A percentile compares a stretch with the other conserved stretches of the same genome.
Evolutionary conservation across 306 rosid genomes (phyloP).

Genomic region (Datisca glomerata): DNA sequence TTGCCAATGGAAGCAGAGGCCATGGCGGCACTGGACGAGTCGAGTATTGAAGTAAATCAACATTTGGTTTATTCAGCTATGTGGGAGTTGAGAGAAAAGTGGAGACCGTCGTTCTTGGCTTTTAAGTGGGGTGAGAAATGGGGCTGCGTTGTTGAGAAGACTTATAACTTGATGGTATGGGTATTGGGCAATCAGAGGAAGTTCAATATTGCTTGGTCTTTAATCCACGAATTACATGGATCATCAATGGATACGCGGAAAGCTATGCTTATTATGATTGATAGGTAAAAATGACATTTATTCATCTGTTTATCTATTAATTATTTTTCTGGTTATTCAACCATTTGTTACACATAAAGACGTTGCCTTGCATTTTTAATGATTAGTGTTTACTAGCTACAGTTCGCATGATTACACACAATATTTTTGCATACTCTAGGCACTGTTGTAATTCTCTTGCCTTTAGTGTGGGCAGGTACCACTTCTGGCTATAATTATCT

Average conservation of each 20-base stretch:
- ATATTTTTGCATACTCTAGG: too few species aligned
- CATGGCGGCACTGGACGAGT: slow-evolving; percentile 25
- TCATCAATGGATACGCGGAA: slow-evolving; percentile 41
- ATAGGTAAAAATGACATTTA: slow-evolving; percentile 33
- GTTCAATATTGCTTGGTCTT: slow-evolving; percentile 70
- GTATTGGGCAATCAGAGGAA: slow-evolving; percentile 58
- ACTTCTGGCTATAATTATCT: too few species aligned
- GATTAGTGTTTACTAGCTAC: neutral
- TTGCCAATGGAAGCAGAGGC: slow-evolving; percentile 45
- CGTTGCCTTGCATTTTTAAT: neutral
- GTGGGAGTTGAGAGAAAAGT: slow-evolving; percentile 62
- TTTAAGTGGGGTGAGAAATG: slow-evolving; percentile 52
- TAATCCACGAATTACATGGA: slow-evolving; percentile 57
- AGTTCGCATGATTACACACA: too few species aligned
- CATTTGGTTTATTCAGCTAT: slow-evolving; percentile 38
- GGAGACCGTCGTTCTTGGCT: slow-evolving; percentile 48
- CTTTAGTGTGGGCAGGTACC: neutral
- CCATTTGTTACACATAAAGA: neutral
- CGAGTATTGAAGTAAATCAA: slow-evolving; percentile 26
- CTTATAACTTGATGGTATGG: slow-evolving; percentile 66
- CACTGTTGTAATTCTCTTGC: neutral
- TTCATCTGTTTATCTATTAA: neutral
- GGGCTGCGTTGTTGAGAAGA: slow-evolving; percentile 45
- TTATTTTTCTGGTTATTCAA: neutral
- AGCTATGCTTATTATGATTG: slow-evolving; percentile 79